Evolutionary conservation across 768 basidiomycete genomes (phyloP).

Genomic region (Cystobasidium tubakii): DNA sequence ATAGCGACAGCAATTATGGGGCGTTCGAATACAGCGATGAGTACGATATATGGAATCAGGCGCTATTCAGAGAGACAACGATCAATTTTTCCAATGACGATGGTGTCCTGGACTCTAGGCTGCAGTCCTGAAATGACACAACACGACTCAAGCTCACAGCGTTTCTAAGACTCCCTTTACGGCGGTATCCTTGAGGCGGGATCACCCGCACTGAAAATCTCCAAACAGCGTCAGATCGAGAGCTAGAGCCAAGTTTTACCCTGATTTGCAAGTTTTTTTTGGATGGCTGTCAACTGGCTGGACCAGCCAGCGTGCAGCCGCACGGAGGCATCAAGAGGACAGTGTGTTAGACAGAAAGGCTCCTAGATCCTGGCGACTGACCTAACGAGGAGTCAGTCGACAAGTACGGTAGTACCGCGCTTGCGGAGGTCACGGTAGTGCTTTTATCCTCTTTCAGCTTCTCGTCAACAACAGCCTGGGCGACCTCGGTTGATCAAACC

Average conservation of each 20-base stretch:
- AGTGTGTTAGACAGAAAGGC: too few species aligned
- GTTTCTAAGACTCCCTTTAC: not conserved
- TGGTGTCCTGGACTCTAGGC: not conserved
- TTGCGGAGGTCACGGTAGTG: too few species aligned
- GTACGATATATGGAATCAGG: too few species aligned
- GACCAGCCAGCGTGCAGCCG: not conserved
- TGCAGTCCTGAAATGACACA: not conserved
- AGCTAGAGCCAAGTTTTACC: constrained; percentile 25
- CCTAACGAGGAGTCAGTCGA: too few species aligned
- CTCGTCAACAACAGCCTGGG: too few species aligned
- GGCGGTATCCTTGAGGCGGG: not conserved
- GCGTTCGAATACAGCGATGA: too few species aligned
- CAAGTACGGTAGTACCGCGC: too few species aligned
- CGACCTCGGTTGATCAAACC: too few species aligned
- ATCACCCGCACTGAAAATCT: constrained; percentile 6
- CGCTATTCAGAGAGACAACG: not conserved
- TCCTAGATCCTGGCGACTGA: too few species aligned
- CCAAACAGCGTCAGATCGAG: not conserved
- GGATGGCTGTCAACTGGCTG: constrained; percentile 10
- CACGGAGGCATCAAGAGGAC: not conserved
- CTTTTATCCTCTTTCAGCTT: too few species aligned
- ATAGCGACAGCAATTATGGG: too few species aligned
- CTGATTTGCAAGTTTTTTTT: constrained; percentile 28
- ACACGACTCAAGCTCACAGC: not conserved
- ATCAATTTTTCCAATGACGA: not conserved